Evolutionary conservation across 768 basidiomycete species (phyloP), one percentile per base, ranked within the genome.

Genomic region (Leucosporidium creatinivorum): DNA sequence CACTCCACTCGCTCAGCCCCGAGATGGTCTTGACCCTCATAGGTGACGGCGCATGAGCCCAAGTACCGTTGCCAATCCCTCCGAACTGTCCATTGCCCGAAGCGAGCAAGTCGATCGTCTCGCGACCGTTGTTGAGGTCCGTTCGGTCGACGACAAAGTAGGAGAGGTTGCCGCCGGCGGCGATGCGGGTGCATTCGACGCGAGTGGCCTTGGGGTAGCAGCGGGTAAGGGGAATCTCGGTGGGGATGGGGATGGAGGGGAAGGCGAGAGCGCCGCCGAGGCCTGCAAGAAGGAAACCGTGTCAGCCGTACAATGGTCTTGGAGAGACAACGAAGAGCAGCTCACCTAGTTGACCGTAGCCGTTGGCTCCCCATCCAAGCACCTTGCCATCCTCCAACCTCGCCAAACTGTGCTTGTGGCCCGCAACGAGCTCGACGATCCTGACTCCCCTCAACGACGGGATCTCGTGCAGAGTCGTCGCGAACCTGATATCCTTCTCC

Each of bases 361-460:
- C 86, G 76, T 96, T 94, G 1, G 89, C 89, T 55, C 93, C 93
- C 85, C 89, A 94, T 0, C 86, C 90, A 25, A 97, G 82, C 15
- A 93, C 88, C 62, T 85, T 81, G 2, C 91, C 93, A 3, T 80
- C 78, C 9, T 78, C 73, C 58, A 54, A 62, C 30, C 85, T 81
- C 15, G 82, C 86, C 74, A 89, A 91, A 73, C 88, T 91, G 57
- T 83, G 86, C 63, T 85, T 82, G 49, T 81, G 80, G 3, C 90
- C 90, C 30, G 91, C 84, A 33, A 86, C 85, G 54, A 91, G 81
- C 77, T 90, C 86, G 25, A 81, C 83, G 54, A 89, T 80, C 28
- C 83, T 76, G 8, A 91, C 77, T 1, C 84, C 87, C 58, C 79
- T 81, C 30, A 96, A 79, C 4, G 86, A 82, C 1, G 89, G 89